phyloP scores from a whole-genome alignment of 164 flowering plant genomes.

The Umbilicus rupestris region DNA sequence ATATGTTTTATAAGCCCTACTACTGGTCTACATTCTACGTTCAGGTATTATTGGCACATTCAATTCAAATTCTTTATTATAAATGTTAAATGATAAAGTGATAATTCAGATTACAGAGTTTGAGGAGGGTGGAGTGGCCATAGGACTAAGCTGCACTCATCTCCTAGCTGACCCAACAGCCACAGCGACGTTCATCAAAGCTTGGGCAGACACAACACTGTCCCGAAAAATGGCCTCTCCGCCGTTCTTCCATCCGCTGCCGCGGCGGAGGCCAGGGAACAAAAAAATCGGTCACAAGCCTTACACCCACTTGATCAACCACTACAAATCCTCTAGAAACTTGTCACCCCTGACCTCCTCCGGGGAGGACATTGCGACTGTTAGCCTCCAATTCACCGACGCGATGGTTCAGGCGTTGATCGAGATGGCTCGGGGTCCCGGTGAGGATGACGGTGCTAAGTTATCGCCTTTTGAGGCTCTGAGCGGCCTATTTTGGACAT shows the following conservation, averaged over 20 bases:
- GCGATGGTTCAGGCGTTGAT: constrained; percentile 41
- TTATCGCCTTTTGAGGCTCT: constrained; percentile 44
- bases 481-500: constrained; percentile 46
- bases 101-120: constrained; percentile 74
- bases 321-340: constrained; percentile 26
- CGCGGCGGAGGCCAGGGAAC: constrained; percentile 19
- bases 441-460: neutral
- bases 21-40: constrained; percentile 62
- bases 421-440: constrained; percentile 17
- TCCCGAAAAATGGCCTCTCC: constrained; percentile 24
- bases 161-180: constrained; percentile 47
- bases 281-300: constrained; percentile 13
- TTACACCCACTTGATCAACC: constrained; percentile 23
- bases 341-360: constrained; percentile 3
- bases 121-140: constrained; percentile 61
- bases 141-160: constrained; percentile 68
- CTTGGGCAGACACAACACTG: constrained; percentile 50
- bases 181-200: constrained; percentile 44
- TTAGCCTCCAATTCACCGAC: constrained; percentile 33
- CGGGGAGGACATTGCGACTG: constrained; percentile 19
- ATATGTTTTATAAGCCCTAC: constrained; percentile 42
- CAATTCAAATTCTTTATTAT: neutral
- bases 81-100: too few species aligned
- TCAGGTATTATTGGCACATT: too few species aligned
- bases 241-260: constrained; percentile 36